Evolutionary conservation across 768 basidiomycete genomes (phyloP).

Genomic region (Exsudoporus frostii): DNA sequence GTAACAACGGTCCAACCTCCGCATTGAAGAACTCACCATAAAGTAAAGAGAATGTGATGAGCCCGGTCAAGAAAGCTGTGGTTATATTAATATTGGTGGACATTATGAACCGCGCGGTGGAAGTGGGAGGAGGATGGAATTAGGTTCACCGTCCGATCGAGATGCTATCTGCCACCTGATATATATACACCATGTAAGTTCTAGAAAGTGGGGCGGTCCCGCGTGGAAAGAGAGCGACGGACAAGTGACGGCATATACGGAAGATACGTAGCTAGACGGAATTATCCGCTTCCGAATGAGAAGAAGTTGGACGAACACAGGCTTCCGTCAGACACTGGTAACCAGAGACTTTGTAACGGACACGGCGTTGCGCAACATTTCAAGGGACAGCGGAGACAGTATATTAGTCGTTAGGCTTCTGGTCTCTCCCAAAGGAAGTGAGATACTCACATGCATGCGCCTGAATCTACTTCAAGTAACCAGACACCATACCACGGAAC

Average conservation of each 20-base stretch:
- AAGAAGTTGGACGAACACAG: no score
- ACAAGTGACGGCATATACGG: not conserved
- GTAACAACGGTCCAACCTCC: not conserved
- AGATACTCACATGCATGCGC: no score
- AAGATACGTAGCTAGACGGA: not conserved
- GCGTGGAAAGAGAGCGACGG: not conserved
- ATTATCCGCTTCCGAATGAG: not conserved
- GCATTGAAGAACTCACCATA: not conserved
- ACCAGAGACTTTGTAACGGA: no score
- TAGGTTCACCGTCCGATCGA: not conserved
- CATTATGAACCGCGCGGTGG: not conserved
- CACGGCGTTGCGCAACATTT: no score
- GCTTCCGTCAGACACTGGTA: no score
- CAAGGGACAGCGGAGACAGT: no score
- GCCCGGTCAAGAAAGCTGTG: slow-evolving; percentile 7
- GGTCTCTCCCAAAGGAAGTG: no score
- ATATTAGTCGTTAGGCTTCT: no score
- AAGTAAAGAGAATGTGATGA: slow-evolving; percentile 6
- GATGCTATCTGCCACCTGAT: not conserved
- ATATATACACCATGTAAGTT: not conserved
- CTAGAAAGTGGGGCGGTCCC: no score
- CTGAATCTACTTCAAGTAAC: not conserved
- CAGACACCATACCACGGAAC: not conserved
- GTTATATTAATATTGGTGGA: slow-evolving; percentile 1
- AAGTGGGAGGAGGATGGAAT: no score